Evolutionary conservation across 176 grass and related monocot genomes (phyloP).

Genomic region (Poa pratensis): DNA sequence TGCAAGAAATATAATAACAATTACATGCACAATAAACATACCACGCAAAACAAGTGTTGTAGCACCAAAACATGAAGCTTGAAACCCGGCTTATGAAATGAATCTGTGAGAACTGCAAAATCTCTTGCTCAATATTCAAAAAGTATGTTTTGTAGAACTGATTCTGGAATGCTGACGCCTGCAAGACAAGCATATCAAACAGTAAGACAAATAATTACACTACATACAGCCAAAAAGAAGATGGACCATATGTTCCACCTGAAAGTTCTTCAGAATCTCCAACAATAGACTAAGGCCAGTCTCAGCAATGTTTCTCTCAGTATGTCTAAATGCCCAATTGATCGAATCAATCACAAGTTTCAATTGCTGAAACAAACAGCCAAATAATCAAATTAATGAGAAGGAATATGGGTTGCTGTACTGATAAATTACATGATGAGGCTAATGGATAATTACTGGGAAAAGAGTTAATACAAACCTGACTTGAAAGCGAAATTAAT

Average conservation of each 20-base stretch:
- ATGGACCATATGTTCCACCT: slow-evolving; percentile 54
- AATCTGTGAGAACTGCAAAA: slow-evolving; percentile 98
- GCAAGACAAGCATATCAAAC: slow-evolving; percentile 34
- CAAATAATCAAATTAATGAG: slow-evolving; percentile 44
- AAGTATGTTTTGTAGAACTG: slow-evolving; percentile 99
- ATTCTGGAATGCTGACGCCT: slow-evolving; percentile 94
- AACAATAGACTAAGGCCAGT: slow-evolving; percentile 92
- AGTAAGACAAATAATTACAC: slow-evolving; percentile 18
- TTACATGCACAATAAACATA: slow-evolving; percentile 42
- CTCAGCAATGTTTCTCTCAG: slow-evolving; percentile 98
- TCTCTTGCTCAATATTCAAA: slow-evolving; percentile 96
- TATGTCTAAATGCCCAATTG: slow-evolving; percentile 99
- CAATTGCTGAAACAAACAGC: slow-evolving; percentile 80
- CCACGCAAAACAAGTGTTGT: slow-evolving; percentile 96
- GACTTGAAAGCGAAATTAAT: slow-evolving; percentile 91
- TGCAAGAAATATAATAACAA: neutral
- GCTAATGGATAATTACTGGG: neutral
- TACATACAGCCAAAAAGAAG: neutral
- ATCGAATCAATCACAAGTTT: slow-evolving; percentile 99
- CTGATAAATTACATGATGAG: neutral
- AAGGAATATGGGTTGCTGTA: neutral
- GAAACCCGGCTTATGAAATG: slow-evolving; percentile 99
- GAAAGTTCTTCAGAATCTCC: slow-evolving; percentile 94
- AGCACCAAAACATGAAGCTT: slow-evolving; percentile 98
- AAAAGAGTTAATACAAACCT: slow-evolving; percentile 56